Evolutionary conservation across 2,329 filamentous ascomycete species (phyloP), one percentile per base, ranked within the genome.

Genomic region (Fusarium equiseti): DNA sequence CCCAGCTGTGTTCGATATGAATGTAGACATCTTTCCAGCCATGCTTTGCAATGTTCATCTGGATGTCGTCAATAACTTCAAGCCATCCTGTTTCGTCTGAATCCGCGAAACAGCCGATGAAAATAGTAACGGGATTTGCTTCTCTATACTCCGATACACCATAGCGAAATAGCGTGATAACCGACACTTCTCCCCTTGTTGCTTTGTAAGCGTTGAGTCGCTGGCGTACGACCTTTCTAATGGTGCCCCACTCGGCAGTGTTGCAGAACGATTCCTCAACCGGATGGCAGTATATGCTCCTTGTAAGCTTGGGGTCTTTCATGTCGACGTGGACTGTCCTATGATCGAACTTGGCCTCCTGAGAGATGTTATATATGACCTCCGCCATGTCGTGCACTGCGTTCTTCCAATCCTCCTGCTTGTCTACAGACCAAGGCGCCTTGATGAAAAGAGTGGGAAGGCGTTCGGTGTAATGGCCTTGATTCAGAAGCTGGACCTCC

Each of bases 61-160:
- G 38, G 8, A 59, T 55, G 8, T 15, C 27, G 3, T 35, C 22
- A 27, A 31, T 22, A 3, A 55, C 32, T 1, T 7, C 49, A 27
- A 55, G 49, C 49, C 38, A 59, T 29, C 32, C 31, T 11, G 49
- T 55, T 26, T 59, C 56, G 15, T 59, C 49, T 4, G 56, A 31
- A 13, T 22, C 18, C 7, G 8, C 3, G 24, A n/a, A 29, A 16
- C 35, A 35, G 4, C 32, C n/a, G 29, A 59, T 32, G 10, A 26
- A 43, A 4, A 55, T 35, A 0, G 55, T 59, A 7, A 59, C 24
- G 9, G 35, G 48, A n/a, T 22, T 59, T 26, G 4, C 35, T n/a
- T 38, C 18, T 0, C 0, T 12, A 6, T 7, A 6, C 10, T n/a
- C 10, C 1, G 1, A 1, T 2, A 38, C 18, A n/a, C 35, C 35